Evolutionary conservation across 345 rosid species (phyloP), one percentile per base, ranked within the genome.

Genomic region (Aquilaria sinensis): DNA sequence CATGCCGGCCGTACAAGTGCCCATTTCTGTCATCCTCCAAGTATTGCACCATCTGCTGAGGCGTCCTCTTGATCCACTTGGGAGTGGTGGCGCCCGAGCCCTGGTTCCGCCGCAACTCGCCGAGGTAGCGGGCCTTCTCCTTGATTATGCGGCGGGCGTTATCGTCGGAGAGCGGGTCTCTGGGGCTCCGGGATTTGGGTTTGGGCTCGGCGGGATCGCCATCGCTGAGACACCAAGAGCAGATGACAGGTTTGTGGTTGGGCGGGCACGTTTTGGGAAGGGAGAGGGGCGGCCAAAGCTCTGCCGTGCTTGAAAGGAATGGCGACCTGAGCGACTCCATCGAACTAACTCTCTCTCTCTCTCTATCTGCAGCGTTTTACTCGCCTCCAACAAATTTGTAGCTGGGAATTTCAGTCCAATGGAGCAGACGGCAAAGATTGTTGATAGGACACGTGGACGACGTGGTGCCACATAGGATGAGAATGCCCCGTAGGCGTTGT

Each of bases 11-110:
- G 52, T 92, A 83, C 71, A 92, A 62, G 23, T 84, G 83, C 11
- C 96, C 96, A 5, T 87, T 77, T 66, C 79, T 74, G 64, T 92
- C 90, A 69, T 92, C 96, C 56, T 83, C 69, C 77, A 89, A 64
- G 65, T 84, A 92, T 82, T 65, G 77, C 61, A 92, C 85, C 98
- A 92, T 92, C 80, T 92, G 96, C 73, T 87, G 87, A 15, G 96
- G 96, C 5, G 96, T 78, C 16, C 96, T 78, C 74, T 84, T 89
- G 12, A 85, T 85, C 96, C 98, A 92, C 58, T 74, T 81, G 31
- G 96, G 96, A 1, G 96, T 89, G 77, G 71, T 75, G 15, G 83
- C 95, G 43, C 62, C 80, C 0, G 95, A 73, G 33, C 95, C 95
- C 76, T 89, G 92, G 78, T 82, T 83, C 61, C 89, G 84, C 70